Base-by-base conservation (phyloP, 2,329 filamentous ascomycete species). In the Hypoxylon sp. region DNA sequence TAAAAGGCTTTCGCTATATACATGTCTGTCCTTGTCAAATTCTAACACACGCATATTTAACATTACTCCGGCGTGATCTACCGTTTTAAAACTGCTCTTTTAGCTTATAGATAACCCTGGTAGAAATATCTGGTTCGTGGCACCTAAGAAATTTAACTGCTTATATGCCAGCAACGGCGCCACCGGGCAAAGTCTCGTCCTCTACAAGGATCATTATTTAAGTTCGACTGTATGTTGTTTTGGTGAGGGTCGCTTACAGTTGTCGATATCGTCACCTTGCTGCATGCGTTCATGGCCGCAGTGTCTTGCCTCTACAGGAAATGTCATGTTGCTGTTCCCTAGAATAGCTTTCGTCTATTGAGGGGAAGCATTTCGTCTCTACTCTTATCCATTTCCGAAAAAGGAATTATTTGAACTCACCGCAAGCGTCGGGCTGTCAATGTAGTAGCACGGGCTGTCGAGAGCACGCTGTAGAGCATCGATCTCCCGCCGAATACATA, bases 361-460 rank as follows among this genome's bases (percentile, higher is more conserved):
- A 26, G 7, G 24, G 24, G 7, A 26, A 26, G 24, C 24, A 26
- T 7, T 26, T 26, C 24, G 30, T 13, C 2, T 34, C 30, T 34
- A 13, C 13, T 34, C 30, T 26, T 11, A 34, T 34, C 10, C 13
- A 8, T 13, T 34, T 4, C 11, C 4, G 30, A 13, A 13, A 34
- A 4, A 4, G 4, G 4, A 11, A 11, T 4, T 11, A 34, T 34
- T 13, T 11, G 30, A 13, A 34, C 30, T 34, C 30, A 34, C 30
- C 30, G 30, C 34, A 13, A 68, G 57, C 30, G 58, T 62, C 19
- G 59, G 55, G 48, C 63, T 63, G 62, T 64, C 57, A 32, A 76
- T 68, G 65, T 75, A 74, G 65, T 75, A 74, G 71, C 75, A 77
- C 13, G 44, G 59, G 56, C 53, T 52, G 46, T 34, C 30, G 30